A percentile compares a stretch with the other conserved stretches of the same genome.
Evolutionary conservation across 2,329 filamentous ascomycete genomes (phyloP).

Genomic region (Pseudocercospora musae): DNA sequence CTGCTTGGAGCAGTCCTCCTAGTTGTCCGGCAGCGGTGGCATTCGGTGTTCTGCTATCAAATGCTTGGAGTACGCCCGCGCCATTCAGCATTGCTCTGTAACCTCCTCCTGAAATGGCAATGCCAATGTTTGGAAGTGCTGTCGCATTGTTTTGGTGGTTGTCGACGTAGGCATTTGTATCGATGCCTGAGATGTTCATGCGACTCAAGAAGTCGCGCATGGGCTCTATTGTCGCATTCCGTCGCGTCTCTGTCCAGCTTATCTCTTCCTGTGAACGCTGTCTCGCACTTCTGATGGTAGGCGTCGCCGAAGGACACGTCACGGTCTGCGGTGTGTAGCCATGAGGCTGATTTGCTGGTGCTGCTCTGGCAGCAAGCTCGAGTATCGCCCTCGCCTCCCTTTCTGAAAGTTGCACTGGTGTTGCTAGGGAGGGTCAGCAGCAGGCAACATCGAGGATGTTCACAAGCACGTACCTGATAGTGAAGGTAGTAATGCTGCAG

Average conservation of each 20-base stretch:
- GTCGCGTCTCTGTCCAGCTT: constrained; percentile 68
- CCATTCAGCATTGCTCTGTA: constrained; percentile 85
- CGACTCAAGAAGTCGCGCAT: constrained; percentile 70
- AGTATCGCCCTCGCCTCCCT: neutral
- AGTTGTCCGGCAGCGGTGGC: constrained; percentile 64
- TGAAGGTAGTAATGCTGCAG: neutral
- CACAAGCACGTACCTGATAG: neutral
- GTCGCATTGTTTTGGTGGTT: constrained; percentile 54
- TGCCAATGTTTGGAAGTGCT: constrained; percentile 64
- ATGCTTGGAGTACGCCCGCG: constrained; percentile 74
- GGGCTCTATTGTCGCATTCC: constrained; percentile 69
- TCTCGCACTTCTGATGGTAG: constrained; percentile 63
- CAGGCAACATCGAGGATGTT: neutral
- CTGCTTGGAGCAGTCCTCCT: constrained; percentile 74
- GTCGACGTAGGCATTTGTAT: constrained; percentile 70
- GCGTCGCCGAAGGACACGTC: constrained; percentile 66
- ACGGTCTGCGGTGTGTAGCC: constrained; percentile 69
- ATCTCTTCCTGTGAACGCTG: constrained; percentile 66
- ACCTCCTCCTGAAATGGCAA: constrained; percentile 79
- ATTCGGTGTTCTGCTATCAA: constrained; percentile 67
- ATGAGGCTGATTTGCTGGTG: constrained; percentile 56
- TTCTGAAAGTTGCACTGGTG: constrained; percentile 4
- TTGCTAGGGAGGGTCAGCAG: neutral
- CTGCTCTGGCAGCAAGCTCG: constrained; percentile 21
- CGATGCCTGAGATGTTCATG: constrained; percentile 72